Conservation (phyloP, 176 grass and related monocot species). For the Raddia guianensis region DNA sequence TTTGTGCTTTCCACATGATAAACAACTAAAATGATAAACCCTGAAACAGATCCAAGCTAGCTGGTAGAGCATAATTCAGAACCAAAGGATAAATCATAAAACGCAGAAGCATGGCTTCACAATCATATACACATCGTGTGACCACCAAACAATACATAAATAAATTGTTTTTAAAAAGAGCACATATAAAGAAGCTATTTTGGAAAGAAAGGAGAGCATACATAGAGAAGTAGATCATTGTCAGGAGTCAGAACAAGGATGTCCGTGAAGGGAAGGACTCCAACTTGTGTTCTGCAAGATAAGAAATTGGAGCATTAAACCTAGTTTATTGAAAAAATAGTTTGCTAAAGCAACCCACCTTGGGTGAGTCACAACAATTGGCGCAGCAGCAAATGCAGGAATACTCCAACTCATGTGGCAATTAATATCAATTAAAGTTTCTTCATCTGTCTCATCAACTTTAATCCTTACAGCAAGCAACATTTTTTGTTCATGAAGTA, state of each 20-base stretch:
- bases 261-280: slow-evolving; percentile 79
- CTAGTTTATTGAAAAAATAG: slow-evolving; percentile 34
- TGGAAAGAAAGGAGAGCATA: slow-evolving; percentile 42
- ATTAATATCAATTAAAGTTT: slow-evolving; percentile 71
- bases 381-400: slow-evolving; percentile 79
- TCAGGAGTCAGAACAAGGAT: slow-evolving; percentile 75
- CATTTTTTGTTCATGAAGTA: slow-evolving; percentile 75
- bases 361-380: slow-evolving; percentile 83
- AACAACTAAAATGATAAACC: background rate
- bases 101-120: slow-evolving; percentile 12
- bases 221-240: slow-evolving; percentile 87
- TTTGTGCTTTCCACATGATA: background rate
- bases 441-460: slow-evolving; percentile 60
- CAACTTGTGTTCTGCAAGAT: slow-evolving; percentile 67
- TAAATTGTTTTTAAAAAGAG: background rate
- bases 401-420: slow-evolving; percentile 81
- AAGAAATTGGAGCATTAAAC: slow-evolving; percentile 37
- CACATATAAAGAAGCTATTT: slow-evolving; percentile 35
- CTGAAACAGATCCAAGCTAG: background rate
- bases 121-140: slow-evolving; percentile 23
- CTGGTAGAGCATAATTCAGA: slow-evolving; percentile 11
- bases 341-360: slow-evolving; percentile 65
- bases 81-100: slow-evolving; percentile 5
- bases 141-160: slow-evolving; percentile 48
- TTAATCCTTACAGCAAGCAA: slow-evolving; percentile 81